These are phyloP conservation scores for Dioscorea dumetorum DNA, from an alignment of 106 monocot genomes.

Conservation along the genomic window DNA sequence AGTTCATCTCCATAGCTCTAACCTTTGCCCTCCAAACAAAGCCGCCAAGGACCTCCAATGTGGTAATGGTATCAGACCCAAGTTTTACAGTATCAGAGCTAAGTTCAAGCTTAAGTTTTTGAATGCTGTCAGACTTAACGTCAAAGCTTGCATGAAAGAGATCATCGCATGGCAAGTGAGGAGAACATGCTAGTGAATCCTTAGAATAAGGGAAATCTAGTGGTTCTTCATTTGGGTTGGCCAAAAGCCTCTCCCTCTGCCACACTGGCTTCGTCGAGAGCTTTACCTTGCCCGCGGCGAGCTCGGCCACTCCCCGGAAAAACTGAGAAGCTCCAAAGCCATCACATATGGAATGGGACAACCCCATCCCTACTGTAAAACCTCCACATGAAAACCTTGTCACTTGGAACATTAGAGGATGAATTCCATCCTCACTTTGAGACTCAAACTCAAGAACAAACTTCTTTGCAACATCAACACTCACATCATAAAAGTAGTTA, in stretches of 20 bases:
- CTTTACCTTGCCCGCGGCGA: background rate
- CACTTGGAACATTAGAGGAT: background rate
- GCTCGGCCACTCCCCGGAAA: constrained; percentile 1
- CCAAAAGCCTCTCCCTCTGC: background rate
- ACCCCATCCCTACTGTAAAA: constrained; percentile 3
- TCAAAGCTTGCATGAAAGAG: constrained; percentile 1
- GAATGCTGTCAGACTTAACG: background rate
- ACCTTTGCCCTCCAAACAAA: constrained; percentile 6
- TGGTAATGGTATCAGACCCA: background rate
- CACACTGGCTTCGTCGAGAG: constrained; percentile 1
- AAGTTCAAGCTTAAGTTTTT: background rate
- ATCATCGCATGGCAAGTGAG: background rate
- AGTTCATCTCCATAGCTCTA: background rate
- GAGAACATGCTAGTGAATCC: background rate
- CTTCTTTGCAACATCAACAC: background rate
- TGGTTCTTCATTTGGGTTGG: background rate
- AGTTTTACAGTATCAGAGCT: no score
- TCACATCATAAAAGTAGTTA: background rate
- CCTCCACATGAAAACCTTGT: constrained; percentile 1
- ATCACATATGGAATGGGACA: constrained; percentile 1
- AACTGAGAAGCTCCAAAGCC: constrained; percentile 2
- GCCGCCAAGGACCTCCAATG: constrained; percentile 3
- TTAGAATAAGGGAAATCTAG: background rate
- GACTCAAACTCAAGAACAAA: background rate
- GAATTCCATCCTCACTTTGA: background rate